These are phyloP conservation scores for Trichophyton mentagrophytes DNA, from an alignment of 2,329 filamentous ascomycete genomes.

Conservation along the genomic window DNA sequence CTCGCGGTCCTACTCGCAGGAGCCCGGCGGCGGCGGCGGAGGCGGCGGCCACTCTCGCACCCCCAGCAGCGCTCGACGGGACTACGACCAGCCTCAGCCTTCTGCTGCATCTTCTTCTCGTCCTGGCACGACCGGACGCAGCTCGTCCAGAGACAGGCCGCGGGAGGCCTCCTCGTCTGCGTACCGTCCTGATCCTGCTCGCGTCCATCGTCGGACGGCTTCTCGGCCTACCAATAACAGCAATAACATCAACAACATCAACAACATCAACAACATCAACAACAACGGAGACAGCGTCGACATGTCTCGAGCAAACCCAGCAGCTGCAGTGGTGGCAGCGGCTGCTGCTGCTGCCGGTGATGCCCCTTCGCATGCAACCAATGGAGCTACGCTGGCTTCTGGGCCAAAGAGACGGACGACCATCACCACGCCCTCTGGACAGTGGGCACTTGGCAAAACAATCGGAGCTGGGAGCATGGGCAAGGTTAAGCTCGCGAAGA, in stretches of 20 bases:
- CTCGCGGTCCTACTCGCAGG: slow-evolving; percentile 31
- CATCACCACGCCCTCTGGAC: slow-evolving; percentile 78
- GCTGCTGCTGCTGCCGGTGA: slow-evolving; percentile 20
- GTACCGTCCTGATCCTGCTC: slow-evolving; percentile 44
- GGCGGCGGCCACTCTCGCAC: slow-evolving; percentile 30
- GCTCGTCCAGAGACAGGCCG: slow-evolving; percentile 50
- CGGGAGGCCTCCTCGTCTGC: slow-evolving; percentile 26
- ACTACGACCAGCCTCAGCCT: slow-evolving; percentile 46
- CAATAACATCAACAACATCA: slow-evolving; percentile 1
- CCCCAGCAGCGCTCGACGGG: slow-evolving; percentile 48
- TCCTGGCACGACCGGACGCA: slow-evolving; percentile 45
- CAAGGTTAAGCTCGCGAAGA: slow-evolving; percentile 91
- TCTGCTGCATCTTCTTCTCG: slow-evolving; percentile 44
- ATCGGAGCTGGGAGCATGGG: slow-evolving; percentile 98
- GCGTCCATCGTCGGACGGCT: slow-evolving; percentile 31
- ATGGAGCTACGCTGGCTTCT: slow-evolving; percentile 21
- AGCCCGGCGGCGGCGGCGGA: slow-evolving; percentile 20
- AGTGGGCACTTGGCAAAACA: slow-evolving; percentile 92
- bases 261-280: too few species aligned
- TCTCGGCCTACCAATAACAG: slow-evolving; percentile 22
- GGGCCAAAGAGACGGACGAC: slow-evolving; percentile 54
- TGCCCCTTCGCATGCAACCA: slow-evolving; percentile 30
- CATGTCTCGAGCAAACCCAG: slow-evolving; percentile 37
- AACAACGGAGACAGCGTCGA: slow-evolving; percentile 32
- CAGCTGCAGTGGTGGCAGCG: slow-evolving; percentile 34